Conservation (phyloP, 2,329 filamentous ascomycete species). For the Beauveria rudraprayagi region DNA sequence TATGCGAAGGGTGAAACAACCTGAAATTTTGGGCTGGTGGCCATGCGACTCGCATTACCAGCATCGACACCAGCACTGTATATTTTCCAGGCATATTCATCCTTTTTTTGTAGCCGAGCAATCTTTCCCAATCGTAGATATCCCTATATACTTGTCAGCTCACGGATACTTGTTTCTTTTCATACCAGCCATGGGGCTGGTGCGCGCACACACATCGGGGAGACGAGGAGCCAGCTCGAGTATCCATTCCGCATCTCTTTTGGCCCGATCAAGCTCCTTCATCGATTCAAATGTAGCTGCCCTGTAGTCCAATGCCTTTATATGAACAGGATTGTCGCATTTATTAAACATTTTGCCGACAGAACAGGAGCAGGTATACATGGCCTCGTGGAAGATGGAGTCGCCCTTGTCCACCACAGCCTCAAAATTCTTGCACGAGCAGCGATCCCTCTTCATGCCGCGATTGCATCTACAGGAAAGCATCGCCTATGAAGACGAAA, state of each 20-base stretch:
- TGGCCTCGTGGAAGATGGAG: slow-evolving; percentile 34
- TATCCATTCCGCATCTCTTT: slow-evolving; percentile 34
- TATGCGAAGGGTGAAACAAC: slow-evolving; percentile 16
- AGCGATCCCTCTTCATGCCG: slow-evolving; percentile 28
- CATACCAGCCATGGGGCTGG: background rate
- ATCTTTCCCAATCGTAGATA: slow-evolving; percentile 35
- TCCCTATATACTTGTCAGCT: slow-evolving; percentile 23
- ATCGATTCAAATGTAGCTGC: slow-evolving; percentile 33
- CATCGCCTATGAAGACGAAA: slow-evolving; percentile 23
- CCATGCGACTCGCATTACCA: slow-evolving; percentile 20
- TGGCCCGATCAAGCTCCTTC: slow-evolving; percentile 29
- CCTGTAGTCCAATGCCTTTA: slow-evolving; percentile 33
- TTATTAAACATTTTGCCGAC: slow-evolving; percentile 31
- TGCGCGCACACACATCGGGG: slow-evolving; percentile 26
- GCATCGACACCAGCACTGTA: slow-evolving; percentile 32
- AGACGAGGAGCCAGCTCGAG: slow-evolving; percentile 32
- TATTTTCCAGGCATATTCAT: slow-evolving; percentile 31
- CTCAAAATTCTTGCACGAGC: slow-evolving; percentile 33
- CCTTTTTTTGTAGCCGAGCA: slow-evolving; percentile 28
- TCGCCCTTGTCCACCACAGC: slow-evolving; percentile 23
- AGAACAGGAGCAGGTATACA: slow-evolving; percentile 30
- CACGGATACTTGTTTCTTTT: background rate
- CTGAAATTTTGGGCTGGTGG: slow-evolving; percentile 25
- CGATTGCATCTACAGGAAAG: slow-evolving; percentile 26
- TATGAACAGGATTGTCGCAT: slow-evolving; percentile 29